Evolutionary conservation across 257 asterid genomes (phyloP).

Genomic region (Penstemon davidsonii): DNA sequence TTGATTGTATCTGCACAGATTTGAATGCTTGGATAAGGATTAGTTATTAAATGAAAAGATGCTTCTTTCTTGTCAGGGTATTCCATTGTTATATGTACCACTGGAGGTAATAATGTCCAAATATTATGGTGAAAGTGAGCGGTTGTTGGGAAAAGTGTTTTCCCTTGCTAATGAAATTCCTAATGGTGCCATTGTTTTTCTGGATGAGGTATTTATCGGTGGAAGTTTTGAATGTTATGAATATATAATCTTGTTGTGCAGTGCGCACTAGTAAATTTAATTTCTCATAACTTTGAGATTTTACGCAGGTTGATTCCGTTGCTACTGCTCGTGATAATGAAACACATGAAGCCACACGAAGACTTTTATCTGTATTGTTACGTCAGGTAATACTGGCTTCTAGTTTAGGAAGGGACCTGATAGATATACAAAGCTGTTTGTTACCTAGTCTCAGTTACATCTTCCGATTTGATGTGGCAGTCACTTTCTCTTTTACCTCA

Average conservation of each 20-base stretch:
- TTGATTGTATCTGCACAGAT: constrained; percentile 16
- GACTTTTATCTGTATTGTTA: constrained; percentile 79
- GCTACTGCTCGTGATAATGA: constrained; percentile 93
- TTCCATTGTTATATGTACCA: constrained; percentile 87
- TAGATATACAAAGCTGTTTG: constrained; percentile 6
- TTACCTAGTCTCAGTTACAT: neutral
- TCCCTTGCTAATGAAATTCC: constrained; percentile 84
- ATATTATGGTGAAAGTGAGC: constrained; percentile 95
- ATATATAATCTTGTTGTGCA: constrained; percentile 8
- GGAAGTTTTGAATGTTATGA: constrained; percentile 21
- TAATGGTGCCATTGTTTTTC: constrained; percentile 81
- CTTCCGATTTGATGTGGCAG: neutral
- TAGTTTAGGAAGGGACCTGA: neutral
- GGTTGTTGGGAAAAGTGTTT: constrained; percentile 84
- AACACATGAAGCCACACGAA: constrained; percentile 93
- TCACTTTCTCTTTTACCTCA: neutral
- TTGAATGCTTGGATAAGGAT: constrained; percentile 20
- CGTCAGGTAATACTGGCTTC: constrained; percentile 64
- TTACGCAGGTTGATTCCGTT: constrained; percentile 83
- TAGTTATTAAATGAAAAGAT: constrained; percentile 21
- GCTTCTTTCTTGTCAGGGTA: constrained; percentile 54
- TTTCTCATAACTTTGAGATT: constrained; percentile 17
- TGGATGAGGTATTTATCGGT: constrained; percentile 73
- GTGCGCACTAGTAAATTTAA: constrained; percentile 8
- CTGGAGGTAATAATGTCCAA: constrained; percentile 92